Conservation (phyloP, 306 rosid species). For the Luffa acutangula region DNA sequence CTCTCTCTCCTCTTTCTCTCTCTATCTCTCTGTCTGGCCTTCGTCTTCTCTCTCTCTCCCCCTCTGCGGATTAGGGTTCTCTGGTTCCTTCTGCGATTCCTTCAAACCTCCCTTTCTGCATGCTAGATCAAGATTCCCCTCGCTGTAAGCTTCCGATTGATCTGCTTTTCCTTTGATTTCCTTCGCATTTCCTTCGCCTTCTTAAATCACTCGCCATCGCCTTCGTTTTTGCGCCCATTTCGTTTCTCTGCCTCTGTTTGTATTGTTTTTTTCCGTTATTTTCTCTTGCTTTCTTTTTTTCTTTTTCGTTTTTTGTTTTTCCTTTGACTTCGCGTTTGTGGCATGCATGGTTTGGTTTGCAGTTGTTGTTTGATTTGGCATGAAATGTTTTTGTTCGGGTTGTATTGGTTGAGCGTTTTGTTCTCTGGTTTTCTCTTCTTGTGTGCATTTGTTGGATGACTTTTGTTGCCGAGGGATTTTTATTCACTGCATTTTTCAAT, state of each 20-base stretch:
- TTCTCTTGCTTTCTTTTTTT: neutral
- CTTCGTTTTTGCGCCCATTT: slow-evolving; percentile 1
- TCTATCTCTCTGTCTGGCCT: neutral
- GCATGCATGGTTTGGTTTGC: neutral
- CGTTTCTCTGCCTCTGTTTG: neutral
- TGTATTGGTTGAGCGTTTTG: neutral
- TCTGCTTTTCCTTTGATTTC: slow-evolving; percentile 8
- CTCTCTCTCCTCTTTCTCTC: neutral
- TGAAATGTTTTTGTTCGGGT: neutral
- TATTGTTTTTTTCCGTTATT: neutral
- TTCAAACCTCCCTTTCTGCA: neutral
- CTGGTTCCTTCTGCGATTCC: slow-evolving; percentile 18
- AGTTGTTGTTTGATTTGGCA: neutral
- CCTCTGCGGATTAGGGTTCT: slow-evolving; percentile 42
- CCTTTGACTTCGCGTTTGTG: neutral
- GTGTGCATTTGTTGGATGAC: neutral
- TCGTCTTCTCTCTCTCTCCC: neutral
- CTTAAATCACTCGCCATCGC: neutral
- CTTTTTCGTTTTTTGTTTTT: neutral
- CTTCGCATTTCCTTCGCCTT: neutral
- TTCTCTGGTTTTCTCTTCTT: neutral
- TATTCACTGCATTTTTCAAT: neutral
- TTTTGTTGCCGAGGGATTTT: neutral
- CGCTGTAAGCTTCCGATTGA: slow-evolving; percentile 38
- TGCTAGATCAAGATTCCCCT: slow-evolving; percentile 45